Evolutionary conservation across 2,329 filamentous ascomycete species (phyloP).

Genomic region (Albifimbria verrucaria): DNA sequence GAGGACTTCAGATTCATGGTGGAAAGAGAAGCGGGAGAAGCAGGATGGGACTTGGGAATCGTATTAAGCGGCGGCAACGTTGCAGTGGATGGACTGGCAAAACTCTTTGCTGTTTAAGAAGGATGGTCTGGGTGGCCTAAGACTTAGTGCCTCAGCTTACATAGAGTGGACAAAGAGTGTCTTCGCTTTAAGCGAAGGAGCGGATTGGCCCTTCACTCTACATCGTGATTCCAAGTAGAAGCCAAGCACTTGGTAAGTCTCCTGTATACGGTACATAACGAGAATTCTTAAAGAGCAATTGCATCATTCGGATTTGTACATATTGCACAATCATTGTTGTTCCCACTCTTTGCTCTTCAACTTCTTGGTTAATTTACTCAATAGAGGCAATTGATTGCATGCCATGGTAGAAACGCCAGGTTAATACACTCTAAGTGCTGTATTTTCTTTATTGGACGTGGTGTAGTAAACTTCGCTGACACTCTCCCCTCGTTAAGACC

Average conservation of each 20-base stretch:
- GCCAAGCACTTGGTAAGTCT: background rate
- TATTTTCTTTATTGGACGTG: too few relatives aligned
- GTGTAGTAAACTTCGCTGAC: too few relatives aligned
- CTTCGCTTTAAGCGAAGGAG: background rate
- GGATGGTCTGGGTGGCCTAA: background rate
- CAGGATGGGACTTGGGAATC: constrained; percentile 63
- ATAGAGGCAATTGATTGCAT: too few relatives aligned
- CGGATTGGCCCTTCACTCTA: background rate
- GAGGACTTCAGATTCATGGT: constrained; percentile 68
- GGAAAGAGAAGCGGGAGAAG: constrained; percentile 58
- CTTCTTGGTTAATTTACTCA: too few relatives aligned
- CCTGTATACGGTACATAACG: too few relatives aligned
- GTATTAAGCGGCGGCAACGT: constrained; percentile 51
- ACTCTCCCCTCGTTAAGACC: too few relatives aligned
- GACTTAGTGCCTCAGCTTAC: background rate
- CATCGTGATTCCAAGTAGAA: background rate
- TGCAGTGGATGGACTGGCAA: constrained; percentile 41
- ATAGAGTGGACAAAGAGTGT: background rate
- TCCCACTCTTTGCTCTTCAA: too few relatives aligned
- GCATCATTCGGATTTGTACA: too few relatives aligned
- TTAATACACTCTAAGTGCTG: too few relatives aligned
- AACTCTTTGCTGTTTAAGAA: constrained; percentile 29
- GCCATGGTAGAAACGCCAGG: too few relatives aligned
- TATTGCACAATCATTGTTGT: too few relatives aligned
- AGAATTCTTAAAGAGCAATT: too few relatives aligned